phyloP scores from a whole-genome alignment of 306 rosid species.

The Chamaecrista fasciculata region DNA sequence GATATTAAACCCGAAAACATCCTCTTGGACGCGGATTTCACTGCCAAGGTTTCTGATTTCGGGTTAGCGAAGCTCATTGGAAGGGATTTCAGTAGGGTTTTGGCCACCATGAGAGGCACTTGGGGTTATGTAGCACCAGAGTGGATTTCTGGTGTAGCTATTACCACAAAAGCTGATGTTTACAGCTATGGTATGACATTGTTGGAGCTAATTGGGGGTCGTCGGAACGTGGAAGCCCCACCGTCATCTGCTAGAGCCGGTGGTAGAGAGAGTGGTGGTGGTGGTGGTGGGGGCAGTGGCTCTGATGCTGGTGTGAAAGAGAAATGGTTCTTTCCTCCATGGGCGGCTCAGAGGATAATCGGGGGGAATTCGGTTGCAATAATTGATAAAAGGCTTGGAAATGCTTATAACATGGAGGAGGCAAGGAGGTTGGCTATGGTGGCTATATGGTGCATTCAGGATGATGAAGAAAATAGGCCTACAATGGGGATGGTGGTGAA shows the following conservation, averaged over 20 bases:
- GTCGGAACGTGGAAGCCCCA: slow-evolving; percentile 62
- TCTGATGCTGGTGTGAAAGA: slow-evolving; percentile 42
- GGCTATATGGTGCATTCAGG: slow-evolving; percentile 96
- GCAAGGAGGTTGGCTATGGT: slow-evolving; percentile 59
- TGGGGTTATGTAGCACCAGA: slow-evolving; percentile 92
- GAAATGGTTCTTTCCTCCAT: slow-evolving; percentile 87
- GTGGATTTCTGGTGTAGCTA: slow-evolving; percentile 81
- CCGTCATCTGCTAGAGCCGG: slow-evolving; percentile 37
- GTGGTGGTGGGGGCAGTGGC: slow-evolving; percentile 12
- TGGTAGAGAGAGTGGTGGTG: slow-evolving; percentile 21
- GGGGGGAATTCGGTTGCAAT: slow-evolving; percentile 56
- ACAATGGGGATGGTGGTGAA: slow-evolving; percentile 76
- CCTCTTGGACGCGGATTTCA: slow-evolving; percentile 57
- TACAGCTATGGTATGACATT: slow-evolving; percentile 88
- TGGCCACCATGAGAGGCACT: slow-evolving; percentile 86
- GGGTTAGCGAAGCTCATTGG: slow-evolving; percentile 77
- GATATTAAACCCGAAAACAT: slow-evolving; percentile 90
- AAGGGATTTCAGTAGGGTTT: slow-evolving; percentile 70
- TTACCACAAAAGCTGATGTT: slow-evolving; percentile 82
- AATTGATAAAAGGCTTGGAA: slow-evolving; percentile 57
- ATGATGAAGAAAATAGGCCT: slow-evolving; percentile 70
- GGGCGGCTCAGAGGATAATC: slow-evolving; percentile 71
- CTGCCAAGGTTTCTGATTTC: slow-evolving; percentile 76
- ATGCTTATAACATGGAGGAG: slow-evolving; percentile 49
- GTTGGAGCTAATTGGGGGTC: slow-evolving; percentile 69